Evolutionary conservation across 1,284 basidiomycete species (phyloP), one percentile per base, ranked within the genome.

Genomic region (Pholiota adiposa): DNA sequence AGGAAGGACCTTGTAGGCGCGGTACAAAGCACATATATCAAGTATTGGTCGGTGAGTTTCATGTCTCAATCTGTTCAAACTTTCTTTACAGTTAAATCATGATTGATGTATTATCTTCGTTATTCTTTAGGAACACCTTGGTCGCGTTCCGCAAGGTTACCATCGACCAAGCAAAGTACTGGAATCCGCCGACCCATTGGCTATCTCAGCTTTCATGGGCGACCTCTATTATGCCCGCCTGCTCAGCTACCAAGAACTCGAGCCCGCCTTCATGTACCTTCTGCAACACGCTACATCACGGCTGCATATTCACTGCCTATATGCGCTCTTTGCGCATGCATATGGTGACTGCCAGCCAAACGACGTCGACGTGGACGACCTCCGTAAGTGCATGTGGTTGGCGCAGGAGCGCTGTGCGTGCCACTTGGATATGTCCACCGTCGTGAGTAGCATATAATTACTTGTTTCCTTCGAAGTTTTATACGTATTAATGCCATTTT

Each of bases 151-250:
- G 2, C 18, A 56, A 16, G 23, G 49, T 1, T 21, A 21, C 18
- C 6, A 14, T 8, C 5, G 0, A 19, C 34, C 5, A 3, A 21
- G 9, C 3, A 25, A 21, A n/a, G 23, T 14, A 2, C 19, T 38
- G 0, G 11, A 19, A 7, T 3, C 23, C n/a, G 44, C 56, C 19
- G 54, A 59, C 14, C 57, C 57, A n/a, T 18, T 59, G 3, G 61
- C 61, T 16, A 41, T 62, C 16, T 31, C 41, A 33, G 56, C 61
- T 5, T 56, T 59, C 38, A 53, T 62, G 11, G 61, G 61, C 16
- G 61, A 62, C 31, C 21, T 62, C 3, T 27, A 21, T 12, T 59
- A 41, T 4, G 23, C 54, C 11, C 34, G 36, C 19, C 27, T 59
- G 23, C n/a, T 62, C 7, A 44, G 44, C 2, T 59, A 46, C 23